Base-by-base conservation (phyloP, 176 grass and related monocot species). In the Oryza glumipatula region DNA sequence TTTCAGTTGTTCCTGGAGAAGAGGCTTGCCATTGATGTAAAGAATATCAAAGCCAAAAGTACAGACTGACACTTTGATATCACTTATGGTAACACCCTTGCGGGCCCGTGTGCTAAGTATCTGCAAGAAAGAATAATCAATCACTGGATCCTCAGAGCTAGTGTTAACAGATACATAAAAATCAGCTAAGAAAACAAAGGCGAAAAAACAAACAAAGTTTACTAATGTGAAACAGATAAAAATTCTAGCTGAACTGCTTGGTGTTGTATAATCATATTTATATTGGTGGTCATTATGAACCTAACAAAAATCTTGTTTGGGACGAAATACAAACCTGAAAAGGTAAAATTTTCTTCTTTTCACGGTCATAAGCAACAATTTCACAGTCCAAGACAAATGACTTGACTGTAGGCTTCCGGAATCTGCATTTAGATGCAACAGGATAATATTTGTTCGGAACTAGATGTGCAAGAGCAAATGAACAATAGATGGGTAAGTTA, bases 21-120 rank as follows among this genome's bases (percentile, higher is more conserved):
- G 89, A 84, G 96, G 91, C 84, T 92, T 61, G 60, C 91, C 89
- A 36, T 99, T 92, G 79, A 96, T 67, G 83, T 94, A 99, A 82
- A 99, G 88, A 91, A 99, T 99, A 79, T 99, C 96, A 88, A 98
- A 99, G 54, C 83, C 96, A 90, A 89, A 99, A 60, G 96, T 96
- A 67, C 96, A 99, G 49, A 99, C 93, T 80, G 91, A 83, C 14
- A 99, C 93, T 91, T 99, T 99, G 87, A 99, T 99, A 87, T 96
- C 93, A 86, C 91, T 94, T 88, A 99, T 83, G 70, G 92, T 85
- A 88, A 99, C 93, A 87, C 89, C 96, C 78, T 99, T 99, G 32
- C 93, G 93, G 73, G 93, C 96, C 75, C 93, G 89, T 81, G 93
- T 99, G 67, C 96, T 96, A 81, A 99, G 92, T 83, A 99, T 79